Percentiles rank a stretch among this genome's conserved stretches.
Evolutionary conservation across 2,329 filamentous ascomycete species (phyloP).

Genomic region (Nemania abortiva): DNA sequence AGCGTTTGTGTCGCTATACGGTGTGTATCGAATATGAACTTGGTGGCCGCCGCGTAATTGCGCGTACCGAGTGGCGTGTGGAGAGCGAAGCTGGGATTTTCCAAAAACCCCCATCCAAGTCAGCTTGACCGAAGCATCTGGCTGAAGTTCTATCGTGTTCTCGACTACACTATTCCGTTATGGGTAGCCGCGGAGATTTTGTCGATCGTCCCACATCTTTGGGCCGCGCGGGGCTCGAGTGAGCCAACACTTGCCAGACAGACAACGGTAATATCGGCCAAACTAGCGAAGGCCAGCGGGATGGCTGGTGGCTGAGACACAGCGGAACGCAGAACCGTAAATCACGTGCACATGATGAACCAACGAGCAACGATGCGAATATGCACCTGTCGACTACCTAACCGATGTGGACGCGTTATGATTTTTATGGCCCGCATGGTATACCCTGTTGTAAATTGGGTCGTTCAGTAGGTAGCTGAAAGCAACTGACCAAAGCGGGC

Average conservation of each 20-base stretch:
- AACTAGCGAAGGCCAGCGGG: slow-evolving; percentile 24
- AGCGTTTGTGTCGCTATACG: slow-evolving; percentile 11
- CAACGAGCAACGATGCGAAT: slow-evolving; percentile 12
- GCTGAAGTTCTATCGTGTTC: slow-evolving; percentile 35
- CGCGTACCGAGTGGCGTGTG: slow-evolving; percentile 5
- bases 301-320: slow-evolving; percentile 26
- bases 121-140: slow-evolving; percentile 26
- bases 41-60: slow-evolving; percentile 8
- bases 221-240: slow-evolving; percentile 33
- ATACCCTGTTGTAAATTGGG: neutral
- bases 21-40: neutral
- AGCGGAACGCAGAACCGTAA: slow-evolving; percentile 14
- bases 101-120: slow-evolving; percentile 3
- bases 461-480: slow-evolving; percentile 26
- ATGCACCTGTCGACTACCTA: neutral
- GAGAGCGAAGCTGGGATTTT: slow-evolving; percentile 8
- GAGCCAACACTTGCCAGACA: slow-evolving; percentile 25
- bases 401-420: neutral
- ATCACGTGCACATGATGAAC: slow-evolving; percentile 33
- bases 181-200: slow-evolving; percentile 35
- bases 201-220: slow-evolving; percentile 41
- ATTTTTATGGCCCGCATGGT: neutral
- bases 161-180: slow-evolving; percentile 37
- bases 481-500: slow-evolving; percentile 18
- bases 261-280: slow-evolving; percentile 32